Evolutionary conservation across 2,329 filamentous ascomycete genomes (phyloP), one percentile per base, ranked within the genome.

Genomic region (Penicillium psychrosexuale): DNA sequence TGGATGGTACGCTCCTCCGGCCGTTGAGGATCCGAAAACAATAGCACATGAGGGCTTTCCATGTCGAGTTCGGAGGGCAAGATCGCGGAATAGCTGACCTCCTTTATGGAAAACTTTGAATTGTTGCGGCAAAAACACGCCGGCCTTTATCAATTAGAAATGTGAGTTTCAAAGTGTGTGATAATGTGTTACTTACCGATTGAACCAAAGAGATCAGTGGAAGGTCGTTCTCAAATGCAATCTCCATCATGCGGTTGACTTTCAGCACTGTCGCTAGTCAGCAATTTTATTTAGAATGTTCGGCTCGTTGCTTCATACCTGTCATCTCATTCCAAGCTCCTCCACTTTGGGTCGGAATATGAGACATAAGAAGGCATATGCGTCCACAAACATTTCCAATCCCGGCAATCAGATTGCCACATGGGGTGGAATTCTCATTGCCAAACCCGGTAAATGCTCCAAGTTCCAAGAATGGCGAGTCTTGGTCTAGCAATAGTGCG

Each of bases 41-140:
- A 78, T 68, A 1, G 75, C 74, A 53, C 76, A 78, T 3, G 73
- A 75, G 1, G 73, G 68, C 47, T 72, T 66, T 9, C 74, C 71
- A 19, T 73, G 65, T 37, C 69, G 64, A 1, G 68, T 72, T 9
- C 75, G 71, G 3, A 74, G 55, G 0, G 75, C 72, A 5, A 77
- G 69, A 43, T 77, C 74, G 30, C 69, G 68, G 57, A 78, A 78
- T 1, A 78, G 67, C 56, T 77, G 69, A 4, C 72, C 73, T 7
- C 71, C 72, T 51, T 72, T 72, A 64, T 77, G 75, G 56, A 78
- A 78, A n/a, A 78, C 75, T 1, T 70, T 66, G 50, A 78, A 77
- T 37, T 78, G 76, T 43, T 77, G 72, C 0, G 76, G 76, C 11
- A 78, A 65, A 37, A 76, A 76, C 7, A 75, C 73, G 4, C 73